Conservation (phyloP, 1,284 basidiomycete species). For the Baeospora myosura region DNA sequence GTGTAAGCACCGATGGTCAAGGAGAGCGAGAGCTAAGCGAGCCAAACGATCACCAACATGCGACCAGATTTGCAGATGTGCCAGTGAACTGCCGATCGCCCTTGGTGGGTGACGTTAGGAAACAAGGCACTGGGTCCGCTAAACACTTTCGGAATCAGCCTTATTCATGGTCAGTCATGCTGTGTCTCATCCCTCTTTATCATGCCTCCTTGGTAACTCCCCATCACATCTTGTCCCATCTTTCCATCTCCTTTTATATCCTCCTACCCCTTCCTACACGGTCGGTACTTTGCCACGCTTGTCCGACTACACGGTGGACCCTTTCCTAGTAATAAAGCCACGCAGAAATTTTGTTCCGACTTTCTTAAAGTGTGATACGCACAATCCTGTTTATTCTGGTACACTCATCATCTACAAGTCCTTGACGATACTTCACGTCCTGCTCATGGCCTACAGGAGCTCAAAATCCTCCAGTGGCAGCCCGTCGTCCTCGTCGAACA, state of each 20-base stretch:
- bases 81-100: no score
- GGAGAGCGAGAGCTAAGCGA: neutral
- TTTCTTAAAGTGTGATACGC: slow-evolving; percentile 26
- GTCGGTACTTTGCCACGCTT: slow-evolving; percentile 22
- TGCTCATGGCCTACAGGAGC: slow-evolving; percentile 16
- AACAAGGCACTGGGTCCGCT: no score
- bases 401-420: slow-evolving; percentile 17
- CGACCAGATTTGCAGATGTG: no score
- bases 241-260: slow-evolving; percentile 25
- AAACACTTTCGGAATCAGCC: no score
- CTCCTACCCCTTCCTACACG: slow-evolving; percentile 24
- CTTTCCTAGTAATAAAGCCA: slow-evolving; percentile 29
- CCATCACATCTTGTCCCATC: slow-evolving; percentile 29
- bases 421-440: slow-evolving; percentile 14
- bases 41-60: no score
- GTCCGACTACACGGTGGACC: slow-evolving; percentile 26
- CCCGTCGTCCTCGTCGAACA: slow-evolving; percentile 33
- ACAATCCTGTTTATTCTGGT: slow-evolving; percentile 12
- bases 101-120: no score
- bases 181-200: slow-evolving; percentile 10
- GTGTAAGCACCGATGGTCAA: slow-evolving; percentile 1
- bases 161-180: no score
- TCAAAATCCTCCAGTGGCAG: slow-evolving; percentile 28
- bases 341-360: slow-evolving; percentile 20
- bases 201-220: slow-evolving; percentile 34